A percentile compares a stretch with the other conserved stretches of the same genome.
phyloP scores from a whole-genome alignment of 192 early-diverging fungal genomes.

The Coemansia sp. region DNA sequence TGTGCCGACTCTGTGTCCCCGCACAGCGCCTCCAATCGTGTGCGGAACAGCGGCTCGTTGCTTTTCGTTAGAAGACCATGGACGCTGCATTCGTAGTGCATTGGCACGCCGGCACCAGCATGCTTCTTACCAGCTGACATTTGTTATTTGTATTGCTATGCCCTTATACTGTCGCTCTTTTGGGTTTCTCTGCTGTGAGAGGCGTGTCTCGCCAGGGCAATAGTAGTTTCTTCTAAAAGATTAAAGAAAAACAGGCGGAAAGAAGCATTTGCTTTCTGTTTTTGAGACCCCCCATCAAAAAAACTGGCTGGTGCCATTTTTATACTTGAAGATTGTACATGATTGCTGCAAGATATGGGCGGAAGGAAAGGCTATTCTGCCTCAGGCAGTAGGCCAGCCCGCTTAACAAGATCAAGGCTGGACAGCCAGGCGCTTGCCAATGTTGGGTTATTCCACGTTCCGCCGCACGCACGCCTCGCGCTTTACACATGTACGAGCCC shows the following conservation, averaged over 20 bases:
- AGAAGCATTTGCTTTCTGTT: background rate
- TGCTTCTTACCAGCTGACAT: constrained; percentile 50
- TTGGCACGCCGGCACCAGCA: constrained; percentile 29
- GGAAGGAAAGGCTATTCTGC: too few species aligned
- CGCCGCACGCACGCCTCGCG: too few species aligned
- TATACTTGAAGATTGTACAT: too few species aligned
- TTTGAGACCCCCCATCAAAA: too few species aligned
- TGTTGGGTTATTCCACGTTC: too few species aligned
- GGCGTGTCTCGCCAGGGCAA: background rate
- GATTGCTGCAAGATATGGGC: background rate
- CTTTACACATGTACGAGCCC: too few species aligned
- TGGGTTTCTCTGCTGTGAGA: background rate
- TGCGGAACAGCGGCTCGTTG: constrained; percentile 59
- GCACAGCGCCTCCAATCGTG: constrained; percentile 69
- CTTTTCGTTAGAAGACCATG: constrained; percentile 57
- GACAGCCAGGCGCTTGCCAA: too few species aligned
- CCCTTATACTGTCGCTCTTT: background rate
- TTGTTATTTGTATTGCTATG: background rate
- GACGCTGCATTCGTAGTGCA: constrained; percentile 62
- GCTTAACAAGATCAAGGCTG: too few species aligned
- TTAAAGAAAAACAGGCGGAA: background rate
- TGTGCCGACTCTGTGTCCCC: constrained; percentile 61
- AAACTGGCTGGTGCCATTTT: too few species aligned
- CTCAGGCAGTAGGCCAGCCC: too few species aligned
- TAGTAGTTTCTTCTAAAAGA: background rate